Conservation (phyloP, 1,139 yeast genomes). For the Protomyces macrosporus region DNA sequence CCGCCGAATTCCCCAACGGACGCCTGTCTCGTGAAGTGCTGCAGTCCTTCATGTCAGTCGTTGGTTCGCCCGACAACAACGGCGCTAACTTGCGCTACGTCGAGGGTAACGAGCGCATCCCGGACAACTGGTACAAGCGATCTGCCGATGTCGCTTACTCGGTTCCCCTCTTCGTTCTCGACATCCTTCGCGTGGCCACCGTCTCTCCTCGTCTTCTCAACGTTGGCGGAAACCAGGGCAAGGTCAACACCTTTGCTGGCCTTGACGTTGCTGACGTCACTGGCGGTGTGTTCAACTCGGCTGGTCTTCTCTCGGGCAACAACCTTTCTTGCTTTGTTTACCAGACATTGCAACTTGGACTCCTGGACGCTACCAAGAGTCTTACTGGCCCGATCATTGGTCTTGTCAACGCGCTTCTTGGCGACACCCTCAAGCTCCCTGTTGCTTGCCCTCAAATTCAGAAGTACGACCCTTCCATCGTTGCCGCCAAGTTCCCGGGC, state of each 20-base stretch:
- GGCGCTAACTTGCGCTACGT: conserved; percentile 2
- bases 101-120: conserved; percentile 20
- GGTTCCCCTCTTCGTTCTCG: conserved; percentile 3
- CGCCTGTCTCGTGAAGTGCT: conserved; percentile 15
- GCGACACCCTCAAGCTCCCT: not conserved
- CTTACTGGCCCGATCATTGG: not conserved
- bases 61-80: not conserved
- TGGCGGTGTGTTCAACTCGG: not conserved
- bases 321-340: not conserved
- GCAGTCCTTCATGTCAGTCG: conserved; percentile 18
- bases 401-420: not conserved
- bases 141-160: conserved; percentile 5
- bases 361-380: not conserved
- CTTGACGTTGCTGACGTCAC: not conserved
- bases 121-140: conserved; percentile 23
- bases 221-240: not conserved
- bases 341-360: not conserved
- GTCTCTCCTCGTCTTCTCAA: not conserved
- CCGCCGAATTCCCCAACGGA: conserved; percentile 26
- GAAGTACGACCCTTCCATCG: not conserved
- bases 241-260: not conserved
- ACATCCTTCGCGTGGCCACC: not conserved
- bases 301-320: not conserved
- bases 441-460: not conserved
- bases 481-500: not conserved